phyloP scores from a whole-genome alignment of 352 stramenopile species.

The Phytophthora cryptogea region DNA sequence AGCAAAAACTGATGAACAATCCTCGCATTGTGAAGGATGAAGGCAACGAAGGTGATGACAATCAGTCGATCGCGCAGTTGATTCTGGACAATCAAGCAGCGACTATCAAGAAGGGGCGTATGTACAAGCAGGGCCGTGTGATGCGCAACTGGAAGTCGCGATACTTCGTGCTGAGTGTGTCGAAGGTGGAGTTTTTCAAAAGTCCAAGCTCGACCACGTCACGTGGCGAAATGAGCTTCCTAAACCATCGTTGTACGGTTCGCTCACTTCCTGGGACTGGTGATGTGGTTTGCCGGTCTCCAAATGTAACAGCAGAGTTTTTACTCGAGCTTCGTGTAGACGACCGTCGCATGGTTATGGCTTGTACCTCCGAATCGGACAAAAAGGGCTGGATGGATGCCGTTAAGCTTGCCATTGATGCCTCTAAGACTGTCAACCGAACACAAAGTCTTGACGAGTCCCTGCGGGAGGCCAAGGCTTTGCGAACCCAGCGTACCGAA shows the following conservation, averaged over 20 bases:
- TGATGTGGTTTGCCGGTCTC: conserved; percentile 75
- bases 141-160: conserved; percentile 89
- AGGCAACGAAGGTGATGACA: conserved; percentile 71
- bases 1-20: conserved; percentile 75
- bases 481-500: conserved; percentile 68
- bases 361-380: conserved; percentile 81
- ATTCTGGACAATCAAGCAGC: conserved; percentile 86
- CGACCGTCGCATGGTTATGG: conserved; percentile 82
- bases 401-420: conserved; percentile 84
- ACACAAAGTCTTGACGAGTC: conserved; percentile 61
- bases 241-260: conserved; percentile 79
- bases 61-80: conserved; percentile 80
- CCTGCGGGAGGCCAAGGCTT: conserved; percentile 50
- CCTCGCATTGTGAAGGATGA: conserved; percentile 77
- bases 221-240: conserved; percentile 80
- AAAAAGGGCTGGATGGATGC: conserved; percentile 90
- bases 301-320: conserved; percentile 72
- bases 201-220: conserved; percentile 78
- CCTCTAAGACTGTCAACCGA: conserved; percentile 80
- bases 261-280: conserved; percentile 62
- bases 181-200: conserved; percentile 87
- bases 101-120: conserved; percentile 88
- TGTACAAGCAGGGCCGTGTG: conserved; percentile 87
- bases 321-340: conserved; percentile 77
- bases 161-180: conserved; percentile 88